Evolutionary conservation across 2,329 filamentous ascomycete genomes (phyloP), one percentile per base, ranked within the genome.

Genomic region (Sarocladium brachiariae): DNA sequence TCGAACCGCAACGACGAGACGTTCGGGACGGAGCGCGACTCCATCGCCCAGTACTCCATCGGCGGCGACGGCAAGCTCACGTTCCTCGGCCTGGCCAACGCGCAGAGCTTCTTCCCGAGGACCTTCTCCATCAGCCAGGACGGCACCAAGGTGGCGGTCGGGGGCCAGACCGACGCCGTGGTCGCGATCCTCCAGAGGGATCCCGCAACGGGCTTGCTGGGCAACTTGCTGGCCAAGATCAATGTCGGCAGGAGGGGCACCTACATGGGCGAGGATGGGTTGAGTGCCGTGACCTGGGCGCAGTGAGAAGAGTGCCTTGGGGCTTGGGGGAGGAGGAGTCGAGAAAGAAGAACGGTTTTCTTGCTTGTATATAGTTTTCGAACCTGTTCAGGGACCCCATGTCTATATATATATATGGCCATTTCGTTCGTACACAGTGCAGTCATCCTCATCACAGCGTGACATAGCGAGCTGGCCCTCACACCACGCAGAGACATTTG

Each of bases 1-100:
- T 76, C 77, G 14, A 86, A 86, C 69, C 75, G 83, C 51, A 77
- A 78, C 54, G 80, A 83, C 61, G 69, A 75, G 53, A 71, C 76
- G 2, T 84, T 82, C 62, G 67, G 69, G n/a, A 56, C 67, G 2
- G 63, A 74, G 41, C 71, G 77, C 37, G 79, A 83, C 62, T 78
- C 81, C 0, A 63, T 84, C 19, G 72, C 74, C 1, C 76, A 73
- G 1, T 83, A 76, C 62, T 51, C 64, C 2, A 72, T 81, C 50
- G 31, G 62, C 1, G 56, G 61, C 1, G 66, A 75, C 16, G 81
- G 80, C 11, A 70, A 63, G 0, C 62, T 85, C 13, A 61, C 57
- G 0, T 80, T 80, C 56, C 60, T 76, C 1, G 74, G 81, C 52
- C 66, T 80, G 1, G 75, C 73, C 2, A 77, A 79, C 21, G 74